These are phyloP conservation scores for Irpex rosettiformis DNA, from an alignment of 1,284 basidiomycete species.

Conservation along the genomic window DNA sequence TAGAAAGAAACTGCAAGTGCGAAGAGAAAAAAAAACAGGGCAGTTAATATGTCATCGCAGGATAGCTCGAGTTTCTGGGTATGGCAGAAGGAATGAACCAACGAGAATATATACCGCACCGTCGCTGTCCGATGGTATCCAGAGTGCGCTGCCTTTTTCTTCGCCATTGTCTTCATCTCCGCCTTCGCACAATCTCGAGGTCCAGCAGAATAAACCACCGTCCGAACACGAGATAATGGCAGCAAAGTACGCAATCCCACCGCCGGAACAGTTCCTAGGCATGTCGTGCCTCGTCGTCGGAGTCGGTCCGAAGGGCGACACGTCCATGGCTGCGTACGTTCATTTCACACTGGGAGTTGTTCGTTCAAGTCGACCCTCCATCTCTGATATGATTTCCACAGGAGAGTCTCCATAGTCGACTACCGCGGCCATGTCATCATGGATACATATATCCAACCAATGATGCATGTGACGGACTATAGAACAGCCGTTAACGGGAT, in stretches of 20 bases:
- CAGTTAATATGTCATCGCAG: no score
- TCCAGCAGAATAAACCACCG: no score
- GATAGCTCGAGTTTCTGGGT: no score
- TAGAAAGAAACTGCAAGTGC: no score
- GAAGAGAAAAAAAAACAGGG: no score
- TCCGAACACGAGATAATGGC: no score
- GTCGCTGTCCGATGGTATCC: no score
- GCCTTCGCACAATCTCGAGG: no score
- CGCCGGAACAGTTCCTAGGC: conserved; percentile 46
- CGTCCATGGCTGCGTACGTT: conserved; percentile 70
- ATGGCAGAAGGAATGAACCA: no score
- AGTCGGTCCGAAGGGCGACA: conserved; percentile 72
- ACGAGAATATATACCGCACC: no score
- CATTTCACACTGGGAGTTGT: background rate
- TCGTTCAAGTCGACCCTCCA: background rate
- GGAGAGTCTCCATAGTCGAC: conserved; percentile 62
- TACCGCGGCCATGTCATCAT: conserved; percentile 55
- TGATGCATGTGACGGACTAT: conserved; percentile 70
- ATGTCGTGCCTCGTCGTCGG: conserved; percentile 64
- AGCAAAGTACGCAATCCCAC: conserved; percentile 29
- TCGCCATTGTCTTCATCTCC: no score
- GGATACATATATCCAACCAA: conserved; percentile 64
- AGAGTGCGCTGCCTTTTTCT: no score
- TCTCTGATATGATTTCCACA: conserved; percentile 22
- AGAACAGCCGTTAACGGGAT: conserved; percentile 72